These are phyloP conservation scores for Zasmidium cellare DNA, from an alignment of 2,329 filamentous ascomycete genomes.

Conservation along the genomic window DNA sequence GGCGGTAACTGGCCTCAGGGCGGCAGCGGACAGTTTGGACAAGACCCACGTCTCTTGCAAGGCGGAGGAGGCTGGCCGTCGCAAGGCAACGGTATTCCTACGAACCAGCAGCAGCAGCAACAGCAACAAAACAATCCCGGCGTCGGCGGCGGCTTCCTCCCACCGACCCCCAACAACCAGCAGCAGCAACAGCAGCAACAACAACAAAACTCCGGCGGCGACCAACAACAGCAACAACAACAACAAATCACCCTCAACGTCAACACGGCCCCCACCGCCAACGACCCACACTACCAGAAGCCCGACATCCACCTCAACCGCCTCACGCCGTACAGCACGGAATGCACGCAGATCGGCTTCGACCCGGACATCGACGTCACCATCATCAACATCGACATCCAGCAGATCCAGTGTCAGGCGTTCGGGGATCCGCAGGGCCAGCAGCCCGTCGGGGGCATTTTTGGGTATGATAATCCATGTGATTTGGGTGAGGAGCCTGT, in stretches of 20 bases:
- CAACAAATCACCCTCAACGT: not conserved
- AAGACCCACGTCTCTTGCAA: not conserved
- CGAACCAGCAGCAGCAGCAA: not conserved
- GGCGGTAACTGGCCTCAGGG: not conserved
- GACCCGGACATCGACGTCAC: not conserved
- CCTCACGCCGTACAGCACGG: not conserved
- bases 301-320: not conserved
- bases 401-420: not conserved
- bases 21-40: not conserved
- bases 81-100: not conserved
- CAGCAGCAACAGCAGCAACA: not conserved
- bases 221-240: not conserved
- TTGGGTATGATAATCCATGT: conserved; percentile 1
- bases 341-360: not conserved
- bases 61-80: no score
- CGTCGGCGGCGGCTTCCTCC: not conserved
- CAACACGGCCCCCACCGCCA: not conserved
- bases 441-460: not conserved
- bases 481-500: not conserved
- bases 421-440: not conserved
- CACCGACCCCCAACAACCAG: not conserved
- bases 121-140: not conserved
- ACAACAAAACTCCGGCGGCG: not conserved
- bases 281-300: not conserved
- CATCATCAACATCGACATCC: not conserved